Percentiles rank a stretch among this genome's conserved stretches.
phyloP scores from a whole-genome alignment of 805 yeast genomes.

The Candida fluviatilis region DNA sequence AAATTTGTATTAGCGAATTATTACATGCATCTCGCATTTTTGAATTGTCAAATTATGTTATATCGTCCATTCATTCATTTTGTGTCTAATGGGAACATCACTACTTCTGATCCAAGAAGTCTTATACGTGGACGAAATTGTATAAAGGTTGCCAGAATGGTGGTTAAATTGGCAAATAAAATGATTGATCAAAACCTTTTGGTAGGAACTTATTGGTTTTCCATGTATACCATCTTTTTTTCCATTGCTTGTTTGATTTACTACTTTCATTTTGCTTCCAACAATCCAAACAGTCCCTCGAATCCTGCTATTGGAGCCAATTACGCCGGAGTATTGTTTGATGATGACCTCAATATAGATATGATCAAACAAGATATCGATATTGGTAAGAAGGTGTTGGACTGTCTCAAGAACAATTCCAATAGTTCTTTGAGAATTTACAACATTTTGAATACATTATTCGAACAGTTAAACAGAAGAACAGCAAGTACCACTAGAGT shows the following conservation, averaged over 20 bases:
- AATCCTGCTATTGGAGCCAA: constrained; percentile 26
- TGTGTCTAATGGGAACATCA: constrained; percentile 48
- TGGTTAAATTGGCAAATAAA: constrained; percentile 74
- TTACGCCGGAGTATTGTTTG: constrained; percentile 43
- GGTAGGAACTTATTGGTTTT: constrained; percentile 88
- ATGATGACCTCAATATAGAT: constrained; percentile 44
- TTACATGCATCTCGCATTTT: constrained; percentile 63
- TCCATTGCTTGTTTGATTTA: constrained; percentile 83
- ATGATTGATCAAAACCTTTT: constrained; percentile 69
- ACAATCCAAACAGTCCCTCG: constrained; percentile 9
- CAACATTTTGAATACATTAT: constrained; percentile 71
- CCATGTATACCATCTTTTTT: constrained; percentile 83
- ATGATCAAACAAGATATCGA: constrained; percentile 77
- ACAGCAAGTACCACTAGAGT: constrained; percentile 48
- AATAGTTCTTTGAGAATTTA: constrained; percentile 79
- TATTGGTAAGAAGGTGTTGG: constrained; percentile 70
- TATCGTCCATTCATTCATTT: constrained; percentile 89
- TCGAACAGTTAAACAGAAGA: constrained; percentile 71
- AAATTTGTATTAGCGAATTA: constrained; percentile 71
- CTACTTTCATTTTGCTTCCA: constrained; percentile 57
- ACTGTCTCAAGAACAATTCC: constrained; percentile 65
- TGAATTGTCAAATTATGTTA: constrained; percentile 74
- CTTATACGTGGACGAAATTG: constrained; percentile 76
- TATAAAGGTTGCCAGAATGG: constrained; percentile 77
- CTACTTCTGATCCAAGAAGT: constrained; percentile 49